Evolutionary conservation across 2,329 filamentous ascomycete species (phyloP), one percentile per base, ranked within the genome.

Genomic region (Aspergillus sojae): DNA sequence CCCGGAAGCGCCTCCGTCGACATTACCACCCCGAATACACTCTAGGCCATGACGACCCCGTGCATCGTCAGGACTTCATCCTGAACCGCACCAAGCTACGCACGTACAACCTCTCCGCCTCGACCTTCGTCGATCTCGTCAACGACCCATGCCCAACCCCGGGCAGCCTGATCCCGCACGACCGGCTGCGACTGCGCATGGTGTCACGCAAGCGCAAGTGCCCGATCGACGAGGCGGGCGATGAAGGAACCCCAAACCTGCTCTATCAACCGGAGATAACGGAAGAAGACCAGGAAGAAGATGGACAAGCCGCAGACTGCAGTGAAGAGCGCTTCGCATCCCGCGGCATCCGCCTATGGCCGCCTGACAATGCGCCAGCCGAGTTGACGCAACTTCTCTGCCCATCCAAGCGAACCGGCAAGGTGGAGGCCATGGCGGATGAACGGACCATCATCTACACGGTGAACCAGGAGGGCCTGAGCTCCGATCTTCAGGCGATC

Each of bases 51-150:
- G 67, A 71, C 19, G 68, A 72, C 26, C 61, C 68, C 12, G 60
- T 66, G 9, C 59, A 53, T 1, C 72, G 73, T 26, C 75, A 71
- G 16, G 79, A 81, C 61, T 82, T 80, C 62, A 81, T 81, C 50
- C 70, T 80, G 3, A 78, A 78, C 19, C 79, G 78, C 62, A 82
- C 79, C 0, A 82, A 81, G 58, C 79, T 77, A 62, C 77, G 77
- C 58, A 72, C 74, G 28, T 82, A 82, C 65, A 76, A 80, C 46
- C 72, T 75, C 53, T 77, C 76, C 23, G 72, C 78, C 28, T 74
- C 76, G 10, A 74, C 78, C 12, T 82, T 81, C 64, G 61, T 82
- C 28, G 80, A 82, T 55, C 69, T 82, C 19, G 77, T 82, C 50
- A 80, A 78, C 34, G 79, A 82, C 60, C 75, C 78, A 4, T 63